Conservation (phyloP, 176 grass and related monocot species). For the Typha latifolia region DNA sequence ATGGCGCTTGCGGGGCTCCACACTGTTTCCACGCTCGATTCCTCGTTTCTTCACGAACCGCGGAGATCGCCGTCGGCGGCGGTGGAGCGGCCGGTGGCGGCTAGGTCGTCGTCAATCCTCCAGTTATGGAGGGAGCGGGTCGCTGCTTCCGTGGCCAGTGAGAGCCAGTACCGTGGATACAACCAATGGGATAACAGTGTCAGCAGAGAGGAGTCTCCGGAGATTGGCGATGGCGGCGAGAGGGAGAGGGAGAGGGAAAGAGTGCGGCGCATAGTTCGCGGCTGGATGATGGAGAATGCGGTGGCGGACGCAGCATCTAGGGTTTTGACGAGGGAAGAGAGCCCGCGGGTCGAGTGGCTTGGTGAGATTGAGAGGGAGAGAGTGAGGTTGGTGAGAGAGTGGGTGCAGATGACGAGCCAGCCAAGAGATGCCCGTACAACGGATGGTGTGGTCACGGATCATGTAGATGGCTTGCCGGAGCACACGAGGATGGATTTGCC, state of each 20-base stretch:
- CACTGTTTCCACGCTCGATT: slow-evolving; percentile 36
- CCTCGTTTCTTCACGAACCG: slow-evolving; percentile 29
- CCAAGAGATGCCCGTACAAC: slow-evolving; percentile 15
- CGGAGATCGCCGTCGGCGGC: slow-evolving; percentile 19
- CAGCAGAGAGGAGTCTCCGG: slow-evolving; percentile 71
- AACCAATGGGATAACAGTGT: slow-evolving; percentile 25
- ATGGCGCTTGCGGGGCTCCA: slow-evolving; percentile 36
- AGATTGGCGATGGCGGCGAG: slow-evolving; percentile 19
- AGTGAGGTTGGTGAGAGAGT: slow-evolving; percentile 51
- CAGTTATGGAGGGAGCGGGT: slow-evolving; percentile 27
- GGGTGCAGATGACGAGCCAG: slow-evolving; percentile 48
- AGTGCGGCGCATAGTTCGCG: slow-evolving; percentile 29
- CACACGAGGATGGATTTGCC: slow-evolving; percentile 37
- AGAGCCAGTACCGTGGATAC: slow-evolving; percentile 39
- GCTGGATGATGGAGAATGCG: slow-evolving; percentile 25
- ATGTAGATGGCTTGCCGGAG: slow-evolving; percentile 15
- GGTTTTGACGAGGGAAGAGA: slow-evolving; percentile 9
- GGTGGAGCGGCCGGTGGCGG: slow-evolving; percentile 22
- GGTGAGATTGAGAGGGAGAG: slow-evolving; percentile 56
- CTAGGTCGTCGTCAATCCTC: slow-evolving; percentile 26
- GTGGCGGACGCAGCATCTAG: slow-evolving; percentile 8
- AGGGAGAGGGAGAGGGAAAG: slow-evolving; percentile 24
- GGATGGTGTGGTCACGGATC: slow-evolving; percentile 24
- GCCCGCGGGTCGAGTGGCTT: slow-evolving; percentile 30
- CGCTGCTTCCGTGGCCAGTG: slow-evolving; percentile 27